These are phyloP conservation scores for Aureobasidium namibiae DNA, from an alignment of 2,329 filamentous ascomycete species.

Conservation along the genomic window DNA sequence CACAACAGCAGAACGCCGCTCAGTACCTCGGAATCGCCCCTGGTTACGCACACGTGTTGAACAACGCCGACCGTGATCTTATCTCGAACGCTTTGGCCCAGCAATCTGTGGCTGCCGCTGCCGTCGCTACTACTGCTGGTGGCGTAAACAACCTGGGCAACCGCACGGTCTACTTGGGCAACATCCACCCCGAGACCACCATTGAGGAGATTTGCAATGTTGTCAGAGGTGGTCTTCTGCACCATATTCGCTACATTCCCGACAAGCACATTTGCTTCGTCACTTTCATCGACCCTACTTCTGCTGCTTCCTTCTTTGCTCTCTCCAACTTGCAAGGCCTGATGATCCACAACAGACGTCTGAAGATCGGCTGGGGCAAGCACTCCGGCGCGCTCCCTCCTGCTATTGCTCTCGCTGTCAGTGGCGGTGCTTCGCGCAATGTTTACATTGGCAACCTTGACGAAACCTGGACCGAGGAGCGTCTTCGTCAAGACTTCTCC, in stretches of 20 bases:
- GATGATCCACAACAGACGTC: conserved; percentile 96
- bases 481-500: conserved; percentile 89
- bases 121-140: conserved; percentile 90
- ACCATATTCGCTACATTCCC: conserved; percentile 97
- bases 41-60: conserved; percentile 91
- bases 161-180: conserved; percentile 93
- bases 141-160: conserved; percentile 97
- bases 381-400: conserved; percentile 94
- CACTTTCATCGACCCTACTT: conserved; percentile 97
- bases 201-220: conserved; percentile 99
- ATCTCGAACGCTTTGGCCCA: conserved; percentile 95
- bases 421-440: conserved; percentile 93
- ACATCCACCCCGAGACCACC: conserved; percentile 97
- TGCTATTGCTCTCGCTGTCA: conserved; percentile 91
- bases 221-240: conserved; percentile 85
- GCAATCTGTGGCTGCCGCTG: conserved; percentile 93
- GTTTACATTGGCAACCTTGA: conserved; percentile 98
- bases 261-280: conserved; percentile 99
- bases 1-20: conserved; percentile 96
- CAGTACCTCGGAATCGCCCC: conserved; percentile 97
- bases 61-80: conserved; percentile 88
- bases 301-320: conserved; percentile 94
- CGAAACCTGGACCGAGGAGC: conserved; percentile 94
- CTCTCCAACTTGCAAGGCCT: conserved; percentile 93
- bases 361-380: conserved; percentile 99